These are phyloP conservation scores for Casaregolazyma suthepensis DNA, from an alignment of 1,139 yeast genomes.

Conservation along the genomic window DNA sequence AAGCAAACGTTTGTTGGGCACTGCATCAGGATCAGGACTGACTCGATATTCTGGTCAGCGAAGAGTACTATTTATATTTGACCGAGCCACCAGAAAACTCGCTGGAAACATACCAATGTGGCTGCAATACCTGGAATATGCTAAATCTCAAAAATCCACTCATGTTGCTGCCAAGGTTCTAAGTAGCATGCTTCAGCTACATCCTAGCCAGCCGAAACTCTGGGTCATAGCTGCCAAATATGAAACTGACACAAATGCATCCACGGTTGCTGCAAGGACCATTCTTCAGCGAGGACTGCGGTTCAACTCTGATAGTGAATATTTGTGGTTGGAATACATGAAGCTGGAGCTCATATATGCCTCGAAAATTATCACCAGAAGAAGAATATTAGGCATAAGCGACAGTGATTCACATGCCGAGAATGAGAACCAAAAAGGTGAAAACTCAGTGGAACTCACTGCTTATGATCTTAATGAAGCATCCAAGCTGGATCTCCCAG, in stretches of 20 bases:
- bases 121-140: conserved; percentile 68
- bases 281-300: conserved; percentile 80
- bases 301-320: conserved; percentile 67
- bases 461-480: conserved; percentile 34
- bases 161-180: conserved; percentile 78
- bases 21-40: conserved; percentile 27
- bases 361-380: conserved; percentile 73
- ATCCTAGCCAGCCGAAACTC: conserved; percentile 83
- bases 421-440: conserved; percentile 22
- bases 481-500: conserved; percentile 53
- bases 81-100: conserved; percentile 73
- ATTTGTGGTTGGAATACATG: conserved; percentile 79
- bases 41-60: conserved; percentile 88
- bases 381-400: conserved; percentile 68
- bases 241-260: conserved; percentile 83
- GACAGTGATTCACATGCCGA: conserved; percentile 45
- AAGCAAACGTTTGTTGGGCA: conserved; percentile 48
- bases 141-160: conserved; percentile 68
- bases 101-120: conserved; percentile 76
- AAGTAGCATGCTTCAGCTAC: conserved; percentile 71
- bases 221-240: conserved; percentile 96
- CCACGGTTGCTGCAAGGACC: conserved; percentile 82
- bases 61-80: conserved; percentile 75
- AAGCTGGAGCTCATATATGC: conserved; percentile 84
- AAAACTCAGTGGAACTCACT: conserved; percentile 16